Conservation (phyloP, 2,329 filamentous ascomycete genomes). For the Pseudopyricularia cyperi region DNA sequence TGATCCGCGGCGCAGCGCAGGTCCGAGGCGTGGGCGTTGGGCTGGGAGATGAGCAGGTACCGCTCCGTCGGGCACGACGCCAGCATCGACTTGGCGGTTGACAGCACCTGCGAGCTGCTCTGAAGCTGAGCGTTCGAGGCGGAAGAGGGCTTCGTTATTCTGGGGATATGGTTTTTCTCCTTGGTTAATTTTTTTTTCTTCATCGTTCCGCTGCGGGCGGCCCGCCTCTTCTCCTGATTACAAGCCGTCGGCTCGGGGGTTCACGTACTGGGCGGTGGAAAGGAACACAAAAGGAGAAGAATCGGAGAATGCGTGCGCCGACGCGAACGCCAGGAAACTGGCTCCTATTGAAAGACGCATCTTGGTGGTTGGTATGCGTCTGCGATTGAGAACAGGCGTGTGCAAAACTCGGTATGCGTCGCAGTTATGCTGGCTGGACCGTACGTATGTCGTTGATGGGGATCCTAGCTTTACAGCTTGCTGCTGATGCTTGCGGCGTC, state of each 20-base stretch:
- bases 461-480: neutral
- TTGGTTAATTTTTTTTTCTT: no score
- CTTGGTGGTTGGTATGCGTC: constrained; percentile 5
- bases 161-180: no score
- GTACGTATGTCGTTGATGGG: neutral
- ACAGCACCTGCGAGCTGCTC: constrained; percentile 29
- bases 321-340: constrained; percentile 39
- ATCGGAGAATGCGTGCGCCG: constrained; percentile 63
- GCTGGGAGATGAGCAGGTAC: constrained; percentile 70
- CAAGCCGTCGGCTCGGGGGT: neutral
- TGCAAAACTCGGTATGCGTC: no score
- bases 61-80: constrained; percentile 56
- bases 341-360: constrained; percentile 44
- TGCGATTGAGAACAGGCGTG: constrained; percentile 3
- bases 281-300: constrained; percentile 83
- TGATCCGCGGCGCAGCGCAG: constrained; percentile 34
- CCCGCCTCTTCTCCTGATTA: no score
- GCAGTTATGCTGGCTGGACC: neutral
- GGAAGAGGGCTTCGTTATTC: constrained; percentile 15
- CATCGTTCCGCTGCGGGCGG: no score
- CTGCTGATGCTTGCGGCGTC: neutral
- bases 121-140: constrained; percentile 30
- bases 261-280: constrained; percentile 65
- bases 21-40: constrained; percentile 58
- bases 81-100: constrained; percentile 37